Percentiles rank a stretch among this genome's conserved stretches.
phyloP scores from a whole-genome alignment of 1,139 yeast species.

The Yarrowia galli region DNA sequence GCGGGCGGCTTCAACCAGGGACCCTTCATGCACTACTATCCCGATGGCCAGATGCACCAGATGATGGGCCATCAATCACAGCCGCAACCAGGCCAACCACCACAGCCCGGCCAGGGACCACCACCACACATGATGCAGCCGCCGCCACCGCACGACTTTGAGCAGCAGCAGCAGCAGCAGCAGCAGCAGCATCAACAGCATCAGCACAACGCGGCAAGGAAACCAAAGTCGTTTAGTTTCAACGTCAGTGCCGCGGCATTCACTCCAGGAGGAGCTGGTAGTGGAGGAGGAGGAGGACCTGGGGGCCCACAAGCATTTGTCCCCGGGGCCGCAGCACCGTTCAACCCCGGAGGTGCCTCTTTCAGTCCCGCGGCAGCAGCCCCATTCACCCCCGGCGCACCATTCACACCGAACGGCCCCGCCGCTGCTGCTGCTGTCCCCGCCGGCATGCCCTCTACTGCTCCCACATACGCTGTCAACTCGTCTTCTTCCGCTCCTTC shows the following conservation, averaged over 20 bases:
- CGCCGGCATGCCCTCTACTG: slow-evolving; percentile 12
- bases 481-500: background rate
- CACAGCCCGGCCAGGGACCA: slow-evolving; percentile 9
- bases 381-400: slow-evolving; percentile 9
- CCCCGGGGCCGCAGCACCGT: slow-evolving; percentile 11
- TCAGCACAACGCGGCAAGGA: slow-evolving; percentile 2
- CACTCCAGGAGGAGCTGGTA: slow-evolving; percentile 12
- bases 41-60: slow-evolving; percentile 12
- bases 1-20: slow-evolving; percentile 6
- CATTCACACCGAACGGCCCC: slow-evolving; percentile 1
- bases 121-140: slow-evolving; percentile 22
- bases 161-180: slow-evolving; percentile 3
- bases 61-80: slow-evolving; percentile 18
- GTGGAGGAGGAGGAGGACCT: background rate
- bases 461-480: slow-evolving; percentile 17
- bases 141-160: slow-evolving; percentile 4
- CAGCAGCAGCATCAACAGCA: background rate
- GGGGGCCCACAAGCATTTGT: slow-evolving; percentile 22
- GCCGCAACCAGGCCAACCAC: slow-evolving; percentile 22
- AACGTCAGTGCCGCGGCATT: slow-evolving; percentile 37
- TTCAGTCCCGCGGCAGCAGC: slow-evolving; percentile 11
- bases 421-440: background rate
- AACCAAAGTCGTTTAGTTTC: slow-evolving; percentile 31
- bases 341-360: slow-evolving; percentile 9
- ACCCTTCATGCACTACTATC: slow-evolving; percentile 33